Percentiles rank a stretch among this genome's conserved stretches.
phyloP scores from a whole-genome alignment of 2,329 filamentous ascomycete genomes.

The Plenodomus biglobosus region DNA sequence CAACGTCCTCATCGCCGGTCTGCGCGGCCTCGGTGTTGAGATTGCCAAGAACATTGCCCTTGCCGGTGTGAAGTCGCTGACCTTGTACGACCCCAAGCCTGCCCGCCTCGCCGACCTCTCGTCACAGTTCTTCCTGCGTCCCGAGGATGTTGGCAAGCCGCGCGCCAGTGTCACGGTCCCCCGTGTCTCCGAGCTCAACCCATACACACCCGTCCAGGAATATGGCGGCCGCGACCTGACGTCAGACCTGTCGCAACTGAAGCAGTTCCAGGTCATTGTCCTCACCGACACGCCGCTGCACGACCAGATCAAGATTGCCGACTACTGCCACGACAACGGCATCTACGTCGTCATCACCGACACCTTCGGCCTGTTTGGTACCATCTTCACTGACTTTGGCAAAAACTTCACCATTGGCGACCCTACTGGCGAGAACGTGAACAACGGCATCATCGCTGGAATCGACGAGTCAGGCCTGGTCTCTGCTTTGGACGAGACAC shows the following conservation, averaged over 20 bases:
- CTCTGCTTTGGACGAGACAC: slow-evolving; percentile 88
- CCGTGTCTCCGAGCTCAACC: slow-evolving; percentile 89
- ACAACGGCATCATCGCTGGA: slow-evolving; percentile 84
- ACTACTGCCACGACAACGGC: slow-evolving; percentile 91
- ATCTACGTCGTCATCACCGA: slow-evolving; percentile 89
- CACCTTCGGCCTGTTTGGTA: slow-evolving; percentile 91
- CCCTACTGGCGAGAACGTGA: slow-evolving; percentile 82
- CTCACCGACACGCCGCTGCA: slow-evolving; percentile 81
- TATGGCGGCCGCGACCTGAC: slow-evolving; percentile 67
- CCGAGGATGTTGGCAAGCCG: slow-evolving; percentile 87
- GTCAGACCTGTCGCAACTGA: slow-evolving; percentile 76
- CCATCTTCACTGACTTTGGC: slow-evolving; percentile 96
- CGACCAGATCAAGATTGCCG: slow-evolving; percentile 79
- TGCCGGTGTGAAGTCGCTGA: slow-evolving; percentile 95
- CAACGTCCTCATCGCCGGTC: slow-evolving; percentile 86
- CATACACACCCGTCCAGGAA: slow-evolving; percentile 87
- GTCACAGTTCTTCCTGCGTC: slow-evolving; percentile 92
- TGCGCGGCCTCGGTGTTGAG: slow-evolving; percentile 94
- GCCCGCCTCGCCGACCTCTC: slow-evolving; percentile 86
- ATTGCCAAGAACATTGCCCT: slow-evolving; percentile 99
- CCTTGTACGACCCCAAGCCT: slow-evolving; percentile 85
- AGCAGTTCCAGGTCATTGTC: slow-evolving; percentile 90
- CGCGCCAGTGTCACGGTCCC: slow-evolving; percentile 85
- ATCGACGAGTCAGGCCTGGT: slow-evolving; percentile 90
- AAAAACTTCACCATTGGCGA: slow-evolving; percentile 90